Evolutionary conservation across 768 basidiomycete genomes (phyloP).

Genomic region (Hygrophoropsis aurantiaca): DNA sequence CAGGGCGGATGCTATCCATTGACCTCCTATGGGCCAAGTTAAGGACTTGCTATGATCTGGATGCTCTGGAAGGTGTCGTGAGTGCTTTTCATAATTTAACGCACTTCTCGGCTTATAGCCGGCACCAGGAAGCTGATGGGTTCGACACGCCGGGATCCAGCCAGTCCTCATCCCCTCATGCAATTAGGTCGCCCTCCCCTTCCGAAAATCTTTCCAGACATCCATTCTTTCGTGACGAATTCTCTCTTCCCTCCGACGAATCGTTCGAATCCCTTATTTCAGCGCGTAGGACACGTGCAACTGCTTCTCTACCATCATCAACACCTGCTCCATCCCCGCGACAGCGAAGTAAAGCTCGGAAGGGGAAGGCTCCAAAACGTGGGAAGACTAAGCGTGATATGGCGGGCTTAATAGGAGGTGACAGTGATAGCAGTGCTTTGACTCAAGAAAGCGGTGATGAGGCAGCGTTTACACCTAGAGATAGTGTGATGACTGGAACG

Average conservation of each 20-base stretch:
- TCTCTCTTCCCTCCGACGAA: constrained; percentile 56
- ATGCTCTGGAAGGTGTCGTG: constrained; percentile 70
- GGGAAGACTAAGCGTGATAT: constrained; percentile 48
- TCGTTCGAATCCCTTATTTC: constrained; percentile 59
- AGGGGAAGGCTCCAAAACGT: constrained; percentile 48
- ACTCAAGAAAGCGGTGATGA: constrained; percentile 85
- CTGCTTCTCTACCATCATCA: constrained; percentile 51
- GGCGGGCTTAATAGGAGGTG: constrained; percentile 76
- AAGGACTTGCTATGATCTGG: constrained; percentile 68
- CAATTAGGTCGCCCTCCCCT: constrained; percentile 65
- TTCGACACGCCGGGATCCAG: constrained; percentile 45
- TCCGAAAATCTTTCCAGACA: constrained; percentile 66
- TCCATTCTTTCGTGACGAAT: constrained; percentile 77
- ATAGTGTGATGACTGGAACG: constrained; percentile 69
- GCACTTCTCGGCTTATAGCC: neutral
- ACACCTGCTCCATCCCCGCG: constrained; percentile 59
- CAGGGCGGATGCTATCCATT: constrained; percentile 55
- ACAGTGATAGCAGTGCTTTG: constrained; percentile 82
- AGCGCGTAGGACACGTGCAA: constrained; percentile 60
- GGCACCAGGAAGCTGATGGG: constrained; percentile 42
- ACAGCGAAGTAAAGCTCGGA: constrained; percentile 34
- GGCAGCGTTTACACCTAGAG: constrained; percentile 56
- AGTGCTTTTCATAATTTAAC: constrained; percentile 26
- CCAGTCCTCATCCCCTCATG: constrained; percentile 41
- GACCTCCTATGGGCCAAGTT: constrained; percentile 79